A percentile compares a stretch with the other conserved stretches of the same genome.
Conservation (phyloP, 2,329 filamentous ascomycete genomes). For the Aspergillus sp. region DNA sequence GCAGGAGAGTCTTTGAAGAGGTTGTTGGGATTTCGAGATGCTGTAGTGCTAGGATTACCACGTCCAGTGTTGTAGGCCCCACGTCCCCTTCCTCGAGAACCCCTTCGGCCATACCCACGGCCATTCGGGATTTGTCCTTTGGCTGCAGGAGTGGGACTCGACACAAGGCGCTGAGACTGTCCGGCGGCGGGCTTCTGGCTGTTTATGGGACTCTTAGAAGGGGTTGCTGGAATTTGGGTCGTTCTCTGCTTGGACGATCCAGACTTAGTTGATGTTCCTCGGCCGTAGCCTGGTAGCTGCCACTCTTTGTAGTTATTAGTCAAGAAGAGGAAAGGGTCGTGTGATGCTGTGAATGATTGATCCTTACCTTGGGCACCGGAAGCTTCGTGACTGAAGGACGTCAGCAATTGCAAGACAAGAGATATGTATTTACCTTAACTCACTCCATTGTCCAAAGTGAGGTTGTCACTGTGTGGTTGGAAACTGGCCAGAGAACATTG, state of each 20-base stretch:
- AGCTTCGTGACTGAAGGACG: slow-evolving; percentile 13
- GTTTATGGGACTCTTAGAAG: neutral
- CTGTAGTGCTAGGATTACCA: neutral
- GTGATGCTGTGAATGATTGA: neutral
- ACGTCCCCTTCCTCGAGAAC: slow-evolving; percentile 5
- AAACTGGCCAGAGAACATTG: neutral
- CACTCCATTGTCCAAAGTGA: neutral
- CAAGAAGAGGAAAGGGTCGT: neutral
- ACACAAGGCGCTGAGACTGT: neutral
- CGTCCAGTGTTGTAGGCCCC: slow-evolving; percentile 3
- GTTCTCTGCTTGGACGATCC: neutral
- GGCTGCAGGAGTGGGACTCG: neutral
- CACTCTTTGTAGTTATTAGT: slow-evolving; percentile 12
- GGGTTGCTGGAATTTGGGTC: neutral
- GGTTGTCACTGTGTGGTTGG: neutral
- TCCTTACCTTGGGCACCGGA: slow-evolving; percentile 18
- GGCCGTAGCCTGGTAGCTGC: slow-evolving; percentile 17
- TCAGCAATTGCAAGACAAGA: slow-evolving; percentile 1
- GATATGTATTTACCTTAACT: neutral
- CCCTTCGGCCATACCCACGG: neutral
- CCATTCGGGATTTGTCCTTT: neutral
- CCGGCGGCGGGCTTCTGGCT: neutral
- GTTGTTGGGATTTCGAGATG: slow-evolving; percentile 4
- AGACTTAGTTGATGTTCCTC: neutral
- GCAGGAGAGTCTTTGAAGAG: slow-evolving; percentile 18